Conservation (phyloP, 2,329 filamentous ascomycete species). For the Trichophyton rubrum region DNA sequence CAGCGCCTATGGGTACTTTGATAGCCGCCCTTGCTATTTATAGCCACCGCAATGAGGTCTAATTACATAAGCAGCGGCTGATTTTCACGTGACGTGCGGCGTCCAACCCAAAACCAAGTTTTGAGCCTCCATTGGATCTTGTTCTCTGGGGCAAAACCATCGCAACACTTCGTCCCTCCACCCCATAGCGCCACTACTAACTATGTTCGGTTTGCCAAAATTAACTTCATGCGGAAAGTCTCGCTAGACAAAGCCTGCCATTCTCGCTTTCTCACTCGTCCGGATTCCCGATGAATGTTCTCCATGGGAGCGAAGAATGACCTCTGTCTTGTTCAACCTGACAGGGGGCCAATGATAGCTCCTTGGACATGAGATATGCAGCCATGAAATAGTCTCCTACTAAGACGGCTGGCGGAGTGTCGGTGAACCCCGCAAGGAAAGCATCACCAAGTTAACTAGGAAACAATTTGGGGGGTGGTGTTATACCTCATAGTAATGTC, state of each 20-base stretch:
- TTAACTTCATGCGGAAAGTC: neutral
- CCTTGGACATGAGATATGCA: neutral
- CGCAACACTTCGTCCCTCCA: neutral
- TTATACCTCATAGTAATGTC: neutral
- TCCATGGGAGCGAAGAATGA: neutral
- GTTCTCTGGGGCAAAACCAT: neutral
- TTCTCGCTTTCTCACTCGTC: neutral
- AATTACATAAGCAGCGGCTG: neutral
- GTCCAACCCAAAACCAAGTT: constrained; percentile 1
- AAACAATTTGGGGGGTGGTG: neutral
- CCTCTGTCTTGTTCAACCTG: neutral
- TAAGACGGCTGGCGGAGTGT: neutral
- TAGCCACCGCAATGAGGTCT: neutral
- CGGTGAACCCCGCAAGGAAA: neutral
- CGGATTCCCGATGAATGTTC: neutral
- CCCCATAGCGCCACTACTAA: neutral
- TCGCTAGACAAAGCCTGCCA: neutral
- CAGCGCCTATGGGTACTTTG: neutral
- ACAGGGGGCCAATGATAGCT: neutral
- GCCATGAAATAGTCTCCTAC: neutral
- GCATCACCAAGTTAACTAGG: neutral
- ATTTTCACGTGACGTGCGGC: neutral
- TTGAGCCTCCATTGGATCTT: neutral
- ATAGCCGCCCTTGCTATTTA: neutral
- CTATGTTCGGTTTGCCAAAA: neutral